Percentiles rank a stretch among this genome's conserved stretches.
These are phyloP conservation scores for Diaporthe citrichinensis DNA, from an alignment of 2,329 filamentous ascomycete species.

Conservation along the genomic window DNA sequence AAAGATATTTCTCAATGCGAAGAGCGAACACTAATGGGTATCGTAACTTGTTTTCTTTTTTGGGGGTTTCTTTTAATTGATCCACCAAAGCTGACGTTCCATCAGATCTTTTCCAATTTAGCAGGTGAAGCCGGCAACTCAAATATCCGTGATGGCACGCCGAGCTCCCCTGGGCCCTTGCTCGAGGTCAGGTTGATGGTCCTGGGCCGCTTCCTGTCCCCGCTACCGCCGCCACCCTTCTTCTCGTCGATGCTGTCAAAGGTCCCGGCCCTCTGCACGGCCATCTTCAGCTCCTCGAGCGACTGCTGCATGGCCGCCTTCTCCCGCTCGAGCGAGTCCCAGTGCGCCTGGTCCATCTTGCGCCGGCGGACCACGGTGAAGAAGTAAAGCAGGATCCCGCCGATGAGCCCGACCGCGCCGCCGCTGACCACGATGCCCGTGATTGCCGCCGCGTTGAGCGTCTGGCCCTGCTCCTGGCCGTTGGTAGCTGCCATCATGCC, in stretches of 20 bases:
- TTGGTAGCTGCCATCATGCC: background rate
- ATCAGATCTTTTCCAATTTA: constrained; percentile 17
- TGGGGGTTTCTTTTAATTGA: background rate
- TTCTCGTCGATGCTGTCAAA: constrained; percentile 26
- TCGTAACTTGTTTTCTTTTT: background rate
- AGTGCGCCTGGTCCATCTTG: constrained; percentile 21
- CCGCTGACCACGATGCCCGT: constrained; percentile 27
- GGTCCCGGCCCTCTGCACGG: constrained; percentile 18
- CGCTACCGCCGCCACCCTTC: background rate
- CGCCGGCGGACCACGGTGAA: constrained; percentile 25
- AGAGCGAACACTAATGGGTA: background rate
- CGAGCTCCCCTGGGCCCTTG: constrained; percentile 9
- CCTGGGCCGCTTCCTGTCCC: constrained; percentile 19
- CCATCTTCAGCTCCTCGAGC: constrained; percentile 28
- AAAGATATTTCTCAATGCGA: background rate
- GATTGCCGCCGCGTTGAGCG: constrained; percentile 14
- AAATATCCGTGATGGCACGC: constrained; percentile 14
- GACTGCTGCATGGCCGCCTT: constrained; percentile 30
- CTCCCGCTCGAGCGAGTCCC: constrained; percentile 31
- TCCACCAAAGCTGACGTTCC: background rate
- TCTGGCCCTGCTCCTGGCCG: background rate
- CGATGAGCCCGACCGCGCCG: constrained; percentile 23
- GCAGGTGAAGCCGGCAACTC: constrained; percentile 24
- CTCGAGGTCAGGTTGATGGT: constrained; percentile 20
- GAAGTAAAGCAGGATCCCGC: constrained; percentile 32